These are phyloP conservation scores for Drechslerella dactyloides DNA, from an alignment of 2,329 filamentous ascomycete genomes.

Conservation along the genomic window DNA sequence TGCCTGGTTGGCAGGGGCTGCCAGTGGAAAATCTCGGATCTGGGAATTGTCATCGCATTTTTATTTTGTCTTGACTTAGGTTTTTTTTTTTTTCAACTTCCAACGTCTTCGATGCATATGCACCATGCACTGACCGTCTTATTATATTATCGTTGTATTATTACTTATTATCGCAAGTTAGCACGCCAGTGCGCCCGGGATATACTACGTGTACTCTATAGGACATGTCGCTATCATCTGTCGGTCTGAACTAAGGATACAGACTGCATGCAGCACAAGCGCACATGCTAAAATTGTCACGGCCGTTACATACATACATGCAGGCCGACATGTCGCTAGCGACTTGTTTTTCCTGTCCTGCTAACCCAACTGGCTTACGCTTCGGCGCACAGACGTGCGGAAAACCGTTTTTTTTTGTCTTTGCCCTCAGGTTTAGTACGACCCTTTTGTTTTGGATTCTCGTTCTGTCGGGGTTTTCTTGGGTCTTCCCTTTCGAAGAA, in stretches of 20 bases:
- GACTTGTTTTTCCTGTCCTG: no score
- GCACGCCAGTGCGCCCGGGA: conserved; percentile 10
- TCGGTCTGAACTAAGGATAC: conserved; percentile 16
- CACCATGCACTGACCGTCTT: no score
- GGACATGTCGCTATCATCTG: no score
- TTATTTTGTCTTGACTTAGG: neutral
- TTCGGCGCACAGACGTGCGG: conserved; percentile 29
- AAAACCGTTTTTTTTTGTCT: conserved; percentile 17
- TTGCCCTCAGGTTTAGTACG: neutral
- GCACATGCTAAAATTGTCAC: conserved; percentile 29
- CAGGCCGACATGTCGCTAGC: no score
- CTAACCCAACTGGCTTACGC: neutral
- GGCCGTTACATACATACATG: conserved; percentile 2
- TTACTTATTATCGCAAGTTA: conserved; percentile 3
- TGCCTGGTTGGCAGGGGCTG: neutral
- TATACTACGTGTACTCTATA: neutral
- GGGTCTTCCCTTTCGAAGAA: conserved; percentile 10
- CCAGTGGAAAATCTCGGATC: neutral
- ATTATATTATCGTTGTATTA: no score
- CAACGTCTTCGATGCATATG: no score
- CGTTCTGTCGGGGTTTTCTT: neutral
- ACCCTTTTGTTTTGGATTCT: conserved; percentile 3
- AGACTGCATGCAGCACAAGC: conserved; percentile 20
- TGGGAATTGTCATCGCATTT: neutral
- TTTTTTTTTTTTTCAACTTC: no score